Evolutionary conservation across 2,329 filamentous ascomycete species (phyloP).

Genomic region (Fusarium sp.): DNA sequence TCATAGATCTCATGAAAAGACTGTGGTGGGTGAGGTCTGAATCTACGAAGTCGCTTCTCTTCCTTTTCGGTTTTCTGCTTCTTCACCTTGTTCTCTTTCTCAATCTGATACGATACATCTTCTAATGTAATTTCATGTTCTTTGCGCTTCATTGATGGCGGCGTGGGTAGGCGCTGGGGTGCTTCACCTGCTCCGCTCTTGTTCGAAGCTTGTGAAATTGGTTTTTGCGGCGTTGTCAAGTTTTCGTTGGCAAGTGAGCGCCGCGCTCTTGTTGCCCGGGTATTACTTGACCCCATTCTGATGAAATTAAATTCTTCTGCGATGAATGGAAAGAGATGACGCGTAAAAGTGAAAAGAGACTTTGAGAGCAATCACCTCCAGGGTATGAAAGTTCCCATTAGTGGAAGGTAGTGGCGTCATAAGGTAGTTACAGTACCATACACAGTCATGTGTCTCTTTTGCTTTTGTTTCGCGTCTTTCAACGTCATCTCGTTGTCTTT

Average conservation of each 20-base stretch:
- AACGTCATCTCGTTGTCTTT: background rate
- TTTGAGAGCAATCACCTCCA: conserved; percentile 4
- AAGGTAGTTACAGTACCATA: background rate
- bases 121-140: background rate
- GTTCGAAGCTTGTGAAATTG: background rate
- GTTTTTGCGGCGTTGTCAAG: conserved; percentile 3
- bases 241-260: background rate
- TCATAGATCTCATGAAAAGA: conserved; percentile 52
- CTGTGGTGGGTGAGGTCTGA: conserved; percentile 49
- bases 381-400: conserved; percentile 12
- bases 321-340: background rate
- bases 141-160: conserved; percentile 34
- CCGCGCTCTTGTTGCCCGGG: background rate
- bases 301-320: background rate
- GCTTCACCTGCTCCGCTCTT: conserved; percentile 7
- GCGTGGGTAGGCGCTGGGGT: conserved; percentile 1
- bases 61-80: conserved; percentile 4
- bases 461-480: background rate
- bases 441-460: conserved; percentile 24
- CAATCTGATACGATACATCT: background rate
- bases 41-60: conserved; percentile 53
- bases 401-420: background rate
- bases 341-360: background rate
- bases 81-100: conserved; percentile 28
- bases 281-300: conserved; percentile 11